These are phyloP conservation scores for Acacia acuminata DNA, from an alignment of 306 rosid genomes.

Conservation along the genomic window DNA sequence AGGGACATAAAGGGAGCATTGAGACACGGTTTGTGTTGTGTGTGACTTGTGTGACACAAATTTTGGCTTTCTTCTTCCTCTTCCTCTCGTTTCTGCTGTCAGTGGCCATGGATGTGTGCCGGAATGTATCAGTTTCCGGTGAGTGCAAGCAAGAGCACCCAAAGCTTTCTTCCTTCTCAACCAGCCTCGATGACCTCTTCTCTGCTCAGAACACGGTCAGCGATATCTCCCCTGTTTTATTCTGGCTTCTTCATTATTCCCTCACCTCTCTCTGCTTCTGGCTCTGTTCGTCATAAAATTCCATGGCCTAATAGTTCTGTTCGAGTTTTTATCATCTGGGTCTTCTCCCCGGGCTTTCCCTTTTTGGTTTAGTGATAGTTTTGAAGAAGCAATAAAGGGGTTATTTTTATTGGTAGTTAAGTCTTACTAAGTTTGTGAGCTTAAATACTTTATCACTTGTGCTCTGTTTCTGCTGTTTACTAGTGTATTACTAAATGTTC, in stretches of 20 bases:
- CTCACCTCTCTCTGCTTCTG: background rate
- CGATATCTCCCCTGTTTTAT: background rate
- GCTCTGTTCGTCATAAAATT: background rate
- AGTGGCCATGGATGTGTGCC: conserved; percentile 33
- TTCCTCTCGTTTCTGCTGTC: background rate
- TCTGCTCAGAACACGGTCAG: conserved; percentile 43
- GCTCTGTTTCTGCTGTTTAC: conserved; percentile 1
- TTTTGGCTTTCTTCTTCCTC: background rate
- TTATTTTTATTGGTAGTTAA: background rate
- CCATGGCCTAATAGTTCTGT: background rate
- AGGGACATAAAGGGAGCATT: conserved; percentile 41
- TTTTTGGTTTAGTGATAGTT: background rate
- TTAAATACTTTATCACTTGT: background rate
- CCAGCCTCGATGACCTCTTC: conserved; percentile 38
- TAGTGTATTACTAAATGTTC: background rate
- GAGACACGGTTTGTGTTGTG: background rate
- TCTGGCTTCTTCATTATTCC: background rate
- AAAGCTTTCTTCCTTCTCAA: conserved; percentile 22
- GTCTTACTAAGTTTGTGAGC: background rate
- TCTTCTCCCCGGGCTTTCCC: background rate
- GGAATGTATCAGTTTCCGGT: conserved; percentile 41
- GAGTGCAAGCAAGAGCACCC: conserved; percentile 34
- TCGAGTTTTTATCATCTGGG: background rate
- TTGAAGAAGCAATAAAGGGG: background rate
- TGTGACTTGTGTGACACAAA: conserved; percentile 24